A percentile compares a stretch with the other conserved stretches of the same genome.
phyloP scores from a whole-genome alignment of 331 rosid genomes.

The Ulmus americana region DNA sequence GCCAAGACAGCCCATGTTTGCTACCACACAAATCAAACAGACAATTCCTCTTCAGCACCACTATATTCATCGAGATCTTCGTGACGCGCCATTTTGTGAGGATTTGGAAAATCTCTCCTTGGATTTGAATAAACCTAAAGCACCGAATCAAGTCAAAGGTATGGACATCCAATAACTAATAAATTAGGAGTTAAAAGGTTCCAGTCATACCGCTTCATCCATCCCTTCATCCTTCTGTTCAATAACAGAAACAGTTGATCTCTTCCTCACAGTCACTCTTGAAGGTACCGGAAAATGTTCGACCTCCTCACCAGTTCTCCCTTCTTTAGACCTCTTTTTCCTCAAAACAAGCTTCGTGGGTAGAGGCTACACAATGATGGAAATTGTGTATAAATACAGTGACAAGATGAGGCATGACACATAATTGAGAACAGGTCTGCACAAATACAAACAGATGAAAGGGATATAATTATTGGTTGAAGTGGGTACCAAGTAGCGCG shows the following conservation, averaged over 20 bases:
- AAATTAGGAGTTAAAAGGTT: background rate
- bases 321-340: constrained; percentile 89
- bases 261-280: constrained; percentile 69
- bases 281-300: constrained; percentile 84
- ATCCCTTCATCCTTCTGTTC: constrained; percentile 70
- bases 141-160: constrained; percentile 17
- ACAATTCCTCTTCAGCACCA: constrained; percentile 80
- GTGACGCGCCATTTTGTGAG: constrained; percentile 42
- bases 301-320: constrained; percentile 68
- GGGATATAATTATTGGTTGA: constrained; percentile 15
- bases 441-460: background rate
- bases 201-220: constrained; percentile 65
- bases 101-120: constrained; percentile 40
- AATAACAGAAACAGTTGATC: constrained; percentile 62
- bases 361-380: constrained; percentile 67
- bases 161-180: background rate
- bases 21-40: constrained; percentile 44
- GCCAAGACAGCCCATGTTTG: constrained; percentile 22
- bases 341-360: constrained; percentile 81
- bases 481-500: constrained; percentile 71
- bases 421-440: background rate
- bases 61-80: constrained; percentile 68
- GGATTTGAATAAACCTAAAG: constrained; percentile 53
- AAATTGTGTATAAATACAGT: constrained; percentile 14
- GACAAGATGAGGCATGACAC: background rate